Percentiles rank a stretch among this genome's conserved stretches.
These are phyloP conservation scores for Acorus gramineus DNA, from an alignment of 106 monocot genomes.

Conservation along the genomic window DNA sequence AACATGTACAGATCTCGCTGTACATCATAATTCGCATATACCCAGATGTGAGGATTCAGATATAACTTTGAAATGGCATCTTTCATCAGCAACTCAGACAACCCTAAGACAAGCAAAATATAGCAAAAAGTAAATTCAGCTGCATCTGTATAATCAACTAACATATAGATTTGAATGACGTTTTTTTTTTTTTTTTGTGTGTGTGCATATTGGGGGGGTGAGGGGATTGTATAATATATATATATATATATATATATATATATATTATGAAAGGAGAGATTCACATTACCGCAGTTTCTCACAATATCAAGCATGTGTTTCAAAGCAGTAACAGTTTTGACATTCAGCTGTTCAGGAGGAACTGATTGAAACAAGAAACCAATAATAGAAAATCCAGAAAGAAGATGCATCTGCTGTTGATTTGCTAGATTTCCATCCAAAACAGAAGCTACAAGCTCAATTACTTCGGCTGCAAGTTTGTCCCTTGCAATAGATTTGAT, in stretches of 20 bases:
- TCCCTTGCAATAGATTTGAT: constrained; percentile 28
- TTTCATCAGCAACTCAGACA: constrained; percentile 64
- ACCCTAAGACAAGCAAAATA: constrained; percentile 19
- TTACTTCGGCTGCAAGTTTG: constrained; percentile 62
- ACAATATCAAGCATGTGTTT: constrained; percentile 72
- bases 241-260: constrained; percentile 2
- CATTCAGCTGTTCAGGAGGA: constrained; percentile 66
- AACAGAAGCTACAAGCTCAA: constrained; percentile 80
- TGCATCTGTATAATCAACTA: too few relatives aligned
- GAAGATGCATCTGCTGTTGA: constrained; percentile 93
- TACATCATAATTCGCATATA: constrained; percentile 80
- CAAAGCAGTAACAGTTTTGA: constrained; percentile 62
- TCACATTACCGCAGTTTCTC: constrained; percentile 51
- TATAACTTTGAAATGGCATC: constrained; percentile 78
- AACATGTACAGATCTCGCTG: constrained; percentile 93
- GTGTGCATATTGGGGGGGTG: not conserved
- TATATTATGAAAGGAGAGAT: not conserved
- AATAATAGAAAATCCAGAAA: constrained; percentile 85
- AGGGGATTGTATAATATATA: not conserved
- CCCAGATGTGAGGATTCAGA: constrained; percentile 89
- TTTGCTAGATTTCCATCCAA: constrained; percentile 87
- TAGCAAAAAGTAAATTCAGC: too few relatives aligned
- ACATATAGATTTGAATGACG: too few relatives aligned
- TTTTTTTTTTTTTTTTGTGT: too few relatives aligned
- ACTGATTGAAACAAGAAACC: constrained; percentile 88